These are phyloP conservation scores for Simmondsia chinensis DNA, from an alignment of 148 eudicot species.

Conservation along the genomic window DNA sequence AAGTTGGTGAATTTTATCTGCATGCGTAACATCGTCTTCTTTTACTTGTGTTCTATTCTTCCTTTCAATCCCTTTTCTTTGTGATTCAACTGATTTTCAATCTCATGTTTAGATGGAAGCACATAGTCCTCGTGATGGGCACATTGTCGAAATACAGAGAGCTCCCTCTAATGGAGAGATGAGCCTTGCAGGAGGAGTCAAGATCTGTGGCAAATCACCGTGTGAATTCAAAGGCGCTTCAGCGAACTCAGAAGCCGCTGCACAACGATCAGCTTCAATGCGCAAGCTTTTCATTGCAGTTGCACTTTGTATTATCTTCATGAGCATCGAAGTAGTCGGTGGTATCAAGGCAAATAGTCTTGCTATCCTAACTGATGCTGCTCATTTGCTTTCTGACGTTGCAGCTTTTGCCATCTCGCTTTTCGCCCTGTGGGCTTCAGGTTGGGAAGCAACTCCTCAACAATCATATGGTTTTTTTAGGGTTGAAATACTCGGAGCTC, in stretches of 20 bases:
- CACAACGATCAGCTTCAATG: slow-evolving; percentile 75
- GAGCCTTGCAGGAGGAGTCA: slow-evolving; percentile 20
- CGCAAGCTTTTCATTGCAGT: slow-evolving; percentile 69
- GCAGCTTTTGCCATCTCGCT: slow-evolving; percentile 92
- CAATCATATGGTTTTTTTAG: slow-evolving; percentile 87
- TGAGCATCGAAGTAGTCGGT: slow-evolving; percentile 72
- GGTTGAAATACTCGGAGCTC: slow-evolving; percentile 77
- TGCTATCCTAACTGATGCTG: slow-evolving; percentile 79
- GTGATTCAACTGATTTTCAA: background rate
- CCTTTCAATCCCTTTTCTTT: background rate
- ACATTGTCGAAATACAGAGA: slow-evolving; percentile 40
- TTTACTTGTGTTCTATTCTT: background rate
- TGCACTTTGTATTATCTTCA: slow-evolving; percentile 61
- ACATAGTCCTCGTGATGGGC: slow-evolving; percentile 19
- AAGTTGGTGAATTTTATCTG: background rate
- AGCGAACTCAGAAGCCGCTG: slow-evolving; percentile 43
- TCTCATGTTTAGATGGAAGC: slow-evolving; percentile 42
- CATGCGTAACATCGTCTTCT: background rate
- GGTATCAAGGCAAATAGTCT: slow-evolving; percentile 93
- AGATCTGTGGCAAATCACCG: slow-evolving; percentile 52
- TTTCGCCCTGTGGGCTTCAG: slow-evolving; percentile 81
- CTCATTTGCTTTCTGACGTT: slow-evolving; percentile 82
- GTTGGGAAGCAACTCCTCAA: slow-evolving; percentile 91
- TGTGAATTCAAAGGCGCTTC: slow-evolving; percentile 68
- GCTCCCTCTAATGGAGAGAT: slow-evolving; percentile 22